phyloP scores from a whole-genome alignment of 169 alveolate species.

The Cryptosporidium felis region DNA sequence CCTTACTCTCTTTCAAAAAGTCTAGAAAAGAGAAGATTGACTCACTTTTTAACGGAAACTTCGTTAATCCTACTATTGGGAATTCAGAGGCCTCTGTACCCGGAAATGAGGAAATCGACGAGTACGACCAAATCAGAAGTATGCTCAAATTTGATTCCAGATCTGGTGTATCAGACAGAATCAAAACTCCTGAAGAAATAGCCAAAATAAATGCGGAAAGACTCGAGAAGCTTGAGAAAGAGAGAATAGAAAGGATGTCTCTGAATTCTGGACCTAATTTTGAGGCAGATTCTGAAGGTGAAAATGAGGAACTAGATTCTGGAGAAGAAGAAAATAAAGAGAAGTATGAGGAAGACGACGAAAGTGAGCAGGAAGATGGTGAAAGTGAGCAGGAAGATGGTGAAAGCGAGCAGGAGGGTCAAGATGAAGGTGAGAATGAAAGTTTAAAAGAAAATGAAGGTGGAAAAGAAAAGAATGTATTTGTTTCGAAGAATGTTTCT shows the following conservation, averaged over 20 bases:
- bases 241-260: constrained; percentile 43
- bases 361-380: background rate
- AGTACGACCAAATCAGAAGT: constrained; percentile 40
- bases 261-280: background rate
- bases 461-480: background rate
- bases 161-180: constrained; percentile 56
- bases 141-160: constrained; percentile 42
- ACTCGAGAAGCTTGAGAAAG: constrained; percentile 37
- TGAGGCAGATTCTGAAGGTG: background rate
- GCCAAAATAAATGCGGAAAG: constrained; percentile 32
- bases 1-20: constrained; percentile 21
- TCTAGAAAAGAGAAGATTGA: constrained; percentile 36
- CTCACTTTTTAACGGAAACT: too few species aligned
- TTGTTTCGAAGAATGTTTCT: too few species aligned
- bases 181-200: constrained; percentile 61
- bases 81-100: background rate
- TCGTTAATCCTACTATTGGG: background rate
- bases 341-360: background rate
- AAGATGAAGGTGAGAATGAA: background rate
- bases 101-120: constrained; percentile 2
- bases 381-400: background rate
- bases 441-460: background rate
- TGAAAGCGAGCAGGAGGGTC: background rate
- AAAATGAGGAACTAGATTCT: background rate
- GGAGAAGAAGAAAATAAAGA: background rate